Conservation (phyloP, 2,329 filamentous ascomycete genomes). For the Trichophyton benhamiae region DNA sequence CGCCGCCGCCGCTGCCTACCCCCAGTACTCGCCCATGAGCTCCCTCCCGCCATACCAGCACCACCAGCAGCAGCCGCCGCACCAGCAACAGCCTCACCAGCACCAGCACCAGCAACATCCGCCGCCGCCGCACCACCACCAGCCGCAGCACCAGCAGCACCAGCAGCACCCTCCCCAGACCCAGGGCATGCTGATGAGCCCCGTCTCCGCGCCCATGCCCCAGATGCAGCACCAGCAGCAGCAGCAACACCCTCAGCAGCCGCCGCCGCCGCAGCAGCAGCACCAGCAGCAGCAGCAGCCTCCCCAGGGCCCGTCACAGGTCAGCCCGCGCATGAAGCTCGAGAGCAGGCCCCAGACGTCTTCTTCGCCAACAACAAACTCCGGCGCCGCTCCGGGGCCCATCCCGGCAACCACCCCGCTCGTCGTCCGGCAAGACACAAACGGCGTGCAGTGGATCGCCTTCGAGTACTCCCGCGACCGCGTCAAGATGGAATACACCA, state of each 20-base stretch:
- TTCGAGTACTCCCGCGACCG: constrained; percentile 96
- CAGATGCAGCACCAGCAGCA: constrained; percentile 29
- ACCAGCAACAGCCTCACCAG: constrained; percentile 41
- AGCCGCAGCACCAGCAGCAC: constrained; percentile 39
- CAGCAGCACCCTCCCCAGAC: constrained; percentile 24
- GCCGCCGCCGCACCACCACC: constrained; percentile 42
- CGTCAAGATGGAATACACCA: constrained; percentile 99
- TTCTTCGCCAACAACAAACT: constrained; percentile 51
- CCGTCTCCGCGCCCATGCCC: constrained; percentile 24
- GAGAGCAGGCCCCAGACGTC: constrained; percentile 20
- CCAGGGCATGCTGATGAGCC: constrained; percentile 44
- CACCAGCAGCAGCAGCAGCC: constrained; percentile 30
- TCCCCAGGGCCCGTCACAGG: constrained; percentile 24
- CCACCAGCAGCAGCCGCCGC: constrained; percentile 43
- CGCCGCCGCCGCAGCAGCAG: neutral
- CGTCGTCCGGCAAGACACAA: constrained; percentile 86
- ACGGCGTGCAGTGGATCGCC: constrained; percentile 96
- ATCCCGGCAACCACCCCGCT: constrained; percentile 93
- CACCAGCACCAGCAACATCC: constrained; percentile 43
- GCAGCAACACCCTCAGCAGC: constrained; percentile 3
- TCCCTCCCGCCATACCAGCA: constrained; percentile 42
- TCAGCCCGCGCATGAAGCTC: constrained; percentile 10
- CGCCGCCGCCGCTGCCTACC: constrained; percentile 37
- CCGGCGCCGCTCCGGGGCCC: constrained; percentile 84
- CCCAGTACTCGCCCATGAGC: constrained; percentile 40